Conservation (phyloP, 352 stramenopile genomes). For the Phytophthora foliorum region DNA sequence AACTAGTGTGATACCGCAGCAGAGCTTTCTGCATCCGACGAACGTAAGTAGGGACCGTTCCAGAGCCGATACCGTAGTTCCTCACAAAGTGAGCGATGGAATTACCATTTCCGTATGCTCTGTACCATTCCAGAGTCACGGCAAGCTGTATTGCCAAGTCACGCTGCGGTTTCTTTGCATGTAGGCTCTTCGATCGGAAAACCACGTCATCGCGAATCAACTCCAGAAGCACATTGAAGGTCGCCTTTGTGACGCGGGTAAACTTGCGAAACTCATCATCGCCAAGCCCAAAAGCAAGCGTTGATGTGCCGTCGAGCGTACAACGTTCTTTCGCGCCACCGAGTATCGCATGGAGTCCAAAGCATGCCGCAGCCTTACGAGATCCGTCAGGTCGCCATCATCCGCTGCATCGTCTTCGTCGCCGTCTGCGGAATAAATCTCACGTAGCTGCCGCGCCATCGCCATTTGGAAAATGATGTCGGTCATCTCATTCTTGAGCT, state of each 20-base stretch:
- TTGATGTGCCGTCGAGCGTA: background rate
- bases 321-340: background rate
- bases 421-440: too few relatives aligned
- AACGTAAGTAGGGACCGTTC: constrained; percentile 1
- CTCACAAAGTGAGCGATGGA: background rate
- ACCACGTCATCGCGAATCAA: background rate
- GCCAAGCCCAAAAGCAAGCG: background rate
- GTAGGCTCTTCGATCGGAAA: background rate
- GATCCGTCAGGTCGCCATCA: too few relatives aligned
- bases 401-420: too few relatives aligned
- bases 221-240: background rate
- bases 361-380: too few relatives aligned
- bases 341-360: too few relatives aligned
- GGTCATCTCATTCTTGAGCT: too few relatives aligned
- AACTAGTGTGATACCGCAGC: background rate
- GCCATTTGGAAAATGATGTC: too few relatives aligned
- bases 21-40: background rate
- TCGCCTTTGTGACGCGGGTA: background rate
- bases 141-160: constrained; percentile 9
- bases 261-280: background rate
- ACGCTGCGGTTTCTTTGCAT: background rate
- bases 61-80: constrained; percentile 3
- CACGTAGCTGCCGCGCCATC: too few relatives aligned
- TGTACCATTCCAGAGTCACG: constrained; percentile 5
- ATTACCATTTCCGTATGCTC: constrained; percentile 12